Conservation (phyloP, 2,329 filamentous ascomycete genomes). For the Sporothrix inflata region DNA sequence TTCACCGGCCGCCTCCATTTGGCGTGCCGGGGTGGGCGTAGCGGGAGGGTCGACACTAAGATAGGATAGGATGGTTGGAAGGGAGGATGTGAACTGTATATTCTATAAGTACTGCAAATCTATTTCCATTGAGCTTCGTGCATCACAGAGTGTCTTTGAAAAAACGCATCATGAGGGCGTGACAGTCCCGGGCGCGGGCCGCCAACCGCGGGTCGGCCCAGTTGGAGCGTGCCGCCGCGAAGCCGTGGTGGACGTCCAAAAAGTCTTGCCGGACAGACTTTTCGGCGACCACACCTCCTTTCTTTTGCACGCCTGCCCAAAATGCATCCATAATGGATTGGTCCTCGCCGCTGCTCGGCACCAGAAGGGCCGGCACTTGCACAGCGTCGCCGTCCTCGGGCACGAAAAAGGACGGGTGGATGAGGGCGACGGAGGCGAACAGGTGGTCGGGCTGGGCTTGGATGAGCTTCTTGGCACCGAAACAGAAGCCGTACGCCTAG, state of each 20-base stretch:
- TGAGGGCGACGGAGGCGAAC: conserved; percentile 6
- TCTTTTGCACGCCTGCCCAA: conserved; percentile 6
- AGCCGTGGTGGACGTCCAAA: conserved; percentile 22
- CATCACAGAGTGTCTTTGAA: not conserved
- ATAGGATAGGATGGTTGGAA: not conserved
- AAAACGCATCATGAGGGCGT: conserved; percentile 19
- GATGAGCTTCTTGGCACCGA: conserved; percentile 22
- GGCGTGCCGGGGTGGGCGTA: not conserved
- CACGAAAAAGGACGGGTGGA: conserved; percentile 25
- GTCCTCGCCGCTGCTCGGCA: conserved; percentile 22
- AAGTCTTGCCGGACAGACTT: conserved; percentile 10
- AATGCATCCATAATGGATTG: conserved; percentile 17
- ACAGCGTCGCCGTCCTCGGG: conserved; percentile 18
- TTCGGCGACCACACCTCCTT: conserved; percentile 4
- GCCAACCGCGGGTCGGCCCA: conserved; percentile 21
- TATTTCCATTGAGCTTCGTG: too few species aligned
- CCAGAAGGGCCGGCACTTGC: conserved; percentile 5
- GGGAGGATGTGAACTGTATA: too few species aligned
- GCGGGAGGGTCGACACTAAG: not conserved
- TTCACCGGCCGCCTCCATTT: not conserved
- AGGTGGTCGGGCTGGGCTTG: conserved; percentile 5
- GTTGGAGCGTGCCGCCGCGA: conserved; percentile 20
- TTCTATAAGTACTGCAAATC: too few species aligned
- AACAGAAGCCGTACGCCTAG: conserved; percentile 23
- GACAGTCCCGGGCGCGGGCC: not conserved